A percentile compares a stretch with the other conserved stretches of the same genome.
phyloP scores from a whole-genome alignment of 352 stramenopile species.

The Globisporangium mamillatum region DNA sequence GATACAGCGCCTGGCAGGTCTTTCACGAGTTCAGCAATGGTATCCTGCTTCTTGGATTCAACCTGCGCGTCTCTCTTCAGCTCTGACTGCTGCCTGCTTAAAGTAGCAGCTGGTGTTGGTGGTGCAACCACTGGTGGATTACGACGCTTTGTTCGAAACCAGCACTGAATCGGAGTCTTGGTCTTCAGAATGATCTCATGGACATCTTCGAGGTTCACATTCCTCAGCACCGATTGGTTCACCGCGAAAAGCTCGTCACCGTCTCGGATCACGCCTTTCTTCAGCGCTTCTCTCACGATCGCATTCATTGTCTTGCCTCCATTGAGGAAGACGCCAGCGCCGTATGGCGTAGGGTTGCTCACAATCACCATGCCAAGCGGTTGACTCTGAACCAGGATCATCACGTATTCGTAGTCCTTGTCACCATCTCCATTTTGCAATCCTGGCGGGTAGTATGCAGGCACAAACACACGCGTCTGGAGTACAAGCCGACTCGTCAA shows the following conservation, averaged over 20 bases:
- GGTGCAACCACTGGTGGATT: background rate
- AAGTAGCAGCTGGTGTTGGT: background rate
- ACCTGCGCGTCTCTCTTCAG: background rate
- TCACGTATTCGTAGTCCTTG: conserved; percentile 52
- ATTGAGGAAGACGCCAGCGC: conserved; percentile 26
- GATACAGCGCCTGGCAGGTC: background rate
- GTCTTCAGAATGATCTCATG: conserved; percentile 33
- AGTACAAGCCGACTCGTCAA: conserved; percentile 18
- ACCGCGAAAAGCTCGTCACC: conserved; percentile 65
- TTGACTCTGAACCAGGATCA: conserved; percentile 49
- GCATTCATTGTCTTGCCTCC: conserved; percentile 33
- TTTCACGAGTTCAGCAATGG: background rate
- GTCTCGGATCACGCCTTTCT: conserved; percentile 47
- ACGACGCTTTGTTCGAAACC: conserved; percentile 49
- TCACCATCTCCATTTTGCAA: conserved; percentile 22
- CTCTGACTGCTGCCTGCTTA: background rate
- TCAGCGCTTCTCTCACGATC: conserved; percentile 41
- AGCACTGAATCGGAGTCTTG: conserved; percentile 45
- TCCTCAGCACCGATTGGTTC: conserved; percentile 48
- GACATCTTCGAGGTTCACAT: conserved; percentile 26
- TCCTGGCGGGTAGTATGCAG: conserved; percentile 23
- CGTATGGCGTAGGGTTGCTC: conserved; percentile 6
- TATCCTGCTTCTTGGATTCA: background rate
- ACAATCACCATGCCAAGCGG: conserved; percentile 58
- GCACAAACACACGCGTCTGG: conserved; percentile 35